Evolutionary conservation across 805 yeast species (phyloP).

Genomic region (Jamesozyma gamospora): DNA sequence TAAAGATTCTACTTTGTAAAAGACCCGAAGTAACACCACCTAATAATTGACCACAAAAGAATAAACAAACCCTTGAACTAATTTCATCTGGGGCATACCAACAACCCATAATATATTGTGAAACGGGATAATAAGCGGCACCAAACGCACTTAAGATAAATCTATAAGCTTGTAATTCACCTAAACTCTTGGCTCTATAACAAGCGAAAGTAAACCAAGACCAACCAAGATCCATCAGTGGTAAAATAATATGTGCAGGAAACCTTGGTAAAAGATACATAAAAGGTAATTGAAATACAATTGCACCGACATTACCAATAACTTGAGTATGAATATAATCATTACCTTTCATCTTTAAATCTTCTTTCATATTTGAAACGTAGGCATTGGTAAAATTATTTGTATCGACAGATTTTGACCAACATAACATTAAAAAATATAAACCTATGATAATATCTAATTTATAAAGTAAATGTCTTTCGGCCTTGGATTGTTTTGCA

Average conservation of each 20-base stretch:
- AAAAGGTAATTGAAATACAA: conserved; percentile 57
- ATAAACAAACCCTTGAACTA: conserved; percentile 51
- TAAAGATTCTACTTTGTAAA: conserved; percentile 36
- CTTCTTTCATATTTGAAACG: conserved; percentile 53
- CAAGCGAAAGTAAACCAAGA: conserved; percentile 52
- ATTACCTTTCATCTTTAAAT: conserved; percentile 48
- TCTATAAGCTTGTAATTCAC: conserved; percentile 49
- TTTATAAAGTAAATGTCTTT: conserved; percentile 38
- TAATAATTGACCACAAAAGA: conserved; percentile 42
- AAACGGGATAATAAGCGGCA: conserved; percentile 55
- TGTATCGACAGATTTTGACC: conserved; percentile 59
- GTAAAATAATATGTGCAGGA: conserved; percentile 41
- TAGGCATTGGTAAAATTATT: conserved; percentile 57
- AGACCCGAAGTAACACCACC: conserved; percentile 49
- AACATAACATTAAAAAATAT: conserved; percentile 50
- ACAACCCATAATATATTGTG: conserved; percentile 49
- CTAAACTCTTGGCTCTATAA: conserved; percentile 39
- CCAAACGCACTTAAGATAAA: conserved; percentile 64
- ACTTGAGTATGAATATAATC: conserved; percentile 54
- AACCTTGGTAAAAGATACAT: conserved; percentile 47
- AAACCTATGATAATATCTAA: conserved; percentile 47
- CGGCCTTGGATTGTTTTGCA: conserved; percentile 34
- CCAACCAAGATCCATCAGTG: conserved; percentile 57
- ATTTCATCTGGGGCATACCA: conserved; percentile 54
- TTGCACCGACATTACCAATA: conserved; percentile 50